A percentile compares a stretch with the other conserved stretches of the same genome.
Conservation (phyloP, 352 stramenopile species). For the Vaucheria bursata region DNA sequence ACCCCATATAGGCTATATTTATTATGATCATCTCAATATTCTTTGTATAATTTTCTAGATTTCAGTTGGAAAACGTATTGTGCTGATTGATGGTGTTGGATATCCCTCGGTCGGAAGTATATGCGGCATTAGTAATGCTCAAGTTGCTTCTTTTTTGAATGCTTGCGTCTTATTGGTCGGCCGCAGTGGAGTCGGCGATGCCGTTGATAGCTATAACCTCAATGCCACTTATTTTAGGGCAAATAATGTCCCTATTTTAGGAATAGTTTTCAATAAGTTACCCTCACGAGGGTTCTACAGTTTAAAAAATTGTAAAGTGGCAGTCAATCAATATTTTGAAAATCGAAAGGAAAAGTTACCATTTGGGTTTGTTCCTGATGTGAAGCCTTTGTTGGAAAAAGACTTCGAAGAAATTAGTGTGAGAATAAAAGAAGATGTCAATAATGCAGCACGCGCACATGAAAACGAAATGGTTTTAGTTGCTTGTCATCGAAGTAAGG, state of each 20-base stretch:
- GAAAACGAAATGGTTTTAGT: too few relatives aligned
- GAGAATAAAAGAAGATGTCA: too few relatives aligned
- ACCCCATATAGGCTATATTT: neutral
- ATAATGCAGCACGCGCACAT: too few relatives aligned
- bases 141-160: conserved; percentile 46
- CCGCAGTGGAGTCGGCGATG: conserved; percentile 87
- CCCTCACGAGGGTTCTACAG: conserved; percentile 78
- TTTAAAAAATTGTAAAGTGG: neutral
- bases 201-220: conserved; percentile 93
- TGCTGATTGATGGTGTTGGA: conserved; percentile 91
- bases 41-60: neutral
- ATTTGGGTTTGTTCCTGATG: neutral
- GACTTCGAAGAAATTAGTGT: too few relatives aligned
- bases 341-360: neutral
- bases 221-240: conserved; percentile 88
- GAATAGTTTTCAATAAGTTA: conserved; percentile 90
- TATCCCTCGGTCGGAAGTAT: conserved; percentile 83
- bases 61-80: conserved; percentile 13
- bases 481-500: too few relatives aligned
- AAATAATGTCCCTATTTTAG: conserved; percentile 78
- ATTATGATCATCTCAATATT: neutral
- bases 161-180: conserved; percentile 80
- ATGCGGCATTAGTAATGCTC: conserved; percentile 70
- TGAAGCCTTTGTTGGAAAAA: too few relatives aligned
- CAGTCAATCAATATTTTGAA: neutral